phyloP scores from a whole-genome alignment of 208 protist genomes.

The Trichomonas vaginalis region DNA sequence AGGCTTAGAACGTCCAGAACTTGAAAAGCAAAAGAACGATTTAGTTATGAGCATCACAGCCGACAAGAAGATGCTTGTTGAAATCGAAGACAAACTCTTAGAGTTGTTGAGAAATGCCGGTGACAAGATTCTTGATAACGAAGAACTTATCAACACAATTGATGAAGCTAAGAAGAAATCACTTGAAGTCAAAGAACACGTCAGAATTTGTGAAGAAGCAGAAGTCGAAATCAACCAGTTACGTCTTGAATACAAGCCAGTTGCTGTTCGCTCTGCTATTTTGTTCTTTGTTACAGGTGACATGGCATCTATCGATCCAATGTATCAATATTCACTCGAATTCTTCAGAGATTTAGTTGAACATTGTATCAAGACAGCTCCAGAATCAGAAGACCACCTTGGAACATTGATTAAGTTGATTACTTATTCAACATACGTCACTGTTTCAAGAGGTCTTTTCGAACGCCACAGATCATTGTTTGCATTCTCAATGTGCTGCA shows the following conservation, averaged over 20 bases:
- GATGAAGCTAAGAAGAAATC: constrained; percentile 72
- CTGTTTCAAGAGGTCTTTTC: constrained; percentile 86
- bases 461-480: constrained; percentile 85
- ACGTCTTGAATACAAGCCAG: constrained; percentile 79
- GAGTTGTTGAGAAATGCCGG: constrained; percentile 41
- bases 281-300: constrained; percentile 91
- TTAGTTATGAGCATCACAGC: constrained; percentile 66
- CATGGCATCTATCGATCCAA: constrained; percentile 80
- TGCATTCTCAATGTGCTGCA: constrained; percentile 65
- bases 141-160: constrained; percentile 73
- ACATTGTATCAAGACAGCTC: background rate
- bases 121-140: constrained; percentile 68
- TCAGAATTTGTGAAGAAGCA: constrained; percentile 55
- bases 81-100: constrained; percentile 54
- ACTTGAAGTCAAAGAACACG: constrained; percentile 68
- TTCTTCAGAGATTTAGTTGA: constrained; percentile 82
- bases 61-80: constrained; percentile 48
- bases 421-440: constrained; percentile 67
- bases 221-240: constrained; percentile 50
- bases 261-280: constrained; percentile 71
- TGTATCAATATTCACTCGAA: constrained; percentile 96
- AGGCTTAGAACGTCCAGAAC: constrained; percentile 59
- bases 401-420: constrained; percentile 54
- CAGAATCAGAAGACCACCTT: constrained; percentile 47
- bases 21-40: constrained; percentile 79